Conservation (phyloP, 2,329 filamentous ascomycete genomes). For the Diaporthe sp. region DNA sequence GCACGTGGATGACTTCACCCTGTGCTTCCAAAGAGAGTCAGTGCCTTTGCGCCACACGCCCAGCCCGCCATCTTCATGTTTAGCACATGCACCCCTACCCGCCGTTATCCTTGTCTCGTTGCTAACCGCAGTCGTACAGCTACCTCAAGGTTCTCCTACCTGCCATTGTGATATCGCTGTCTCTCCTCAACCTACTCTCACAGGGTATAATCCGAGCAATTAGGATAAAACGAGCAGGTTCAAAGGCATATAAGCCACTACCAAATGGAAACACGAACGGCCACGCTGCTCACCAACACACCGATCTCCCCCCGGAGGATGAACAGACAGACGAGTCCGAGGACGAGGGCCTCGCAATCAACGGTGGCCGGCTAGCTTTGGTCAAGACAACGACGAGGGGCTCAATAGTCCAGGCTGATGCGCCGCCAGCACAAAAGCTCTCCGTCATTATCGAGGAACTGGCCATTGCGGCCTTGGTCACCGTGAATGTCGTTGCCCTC, state of each 20-base stretch:
- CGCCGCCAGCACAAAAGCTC: slow-evolving; percentile 79
- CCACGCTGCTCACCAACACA: slow-evolving; percentile 60
- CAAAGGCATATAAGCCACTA: slow-evolving; percentile 69
- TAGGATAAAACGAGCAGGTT: slow-evolving; percentile 61
- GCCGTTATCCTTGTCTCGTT: neutral
- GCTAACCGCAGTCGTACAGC: slow-evolving; percentile 58
- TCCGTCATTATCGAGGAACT: slow-evolving; percentile 82
- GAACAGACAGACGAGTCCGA: slow-evolving; percentile 64
- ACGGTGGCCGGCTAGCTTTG: slow-evolving; percentile 68
- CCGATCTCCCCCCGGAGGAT: slow-evolving; percentile 65
- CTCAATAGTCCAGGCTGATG: slow-evolving; percentile 80
- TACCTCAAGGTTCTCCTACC: slow-evolving; percentile 87
- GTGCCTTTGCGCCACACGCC: slow-evolving; percentile 31
- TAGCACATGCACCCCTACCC: slow-evolving; percentile 31
- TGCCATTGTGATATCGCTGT: slow-evolving; percentile 77
- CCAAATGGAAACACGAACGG: slow-evolving; percentile 57
- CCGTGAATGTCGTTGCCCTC: slow-evolving; percentile 76
- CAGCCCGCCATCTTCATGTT: slow-evolving; percentile 21
- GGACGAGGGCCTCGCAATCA: slow-evolving; percentile 71
- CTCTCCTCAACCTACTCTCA: slow-evolving; percentile 75
- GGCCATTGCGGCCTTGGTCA: slow-evolving; percentile 79
- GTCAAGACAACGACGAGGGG: slow-evolving; percentile 73
- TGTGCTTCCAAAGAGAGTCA: slow-evolving; percentile 78
- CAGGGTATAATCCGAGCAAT: slow-evolving; percentile 69
- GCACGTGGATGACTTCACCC: slow-evolving; percentile 74